Conservation (phyloP, 805 yeast species). For the Scheffersomyces stipitis region DNA sequence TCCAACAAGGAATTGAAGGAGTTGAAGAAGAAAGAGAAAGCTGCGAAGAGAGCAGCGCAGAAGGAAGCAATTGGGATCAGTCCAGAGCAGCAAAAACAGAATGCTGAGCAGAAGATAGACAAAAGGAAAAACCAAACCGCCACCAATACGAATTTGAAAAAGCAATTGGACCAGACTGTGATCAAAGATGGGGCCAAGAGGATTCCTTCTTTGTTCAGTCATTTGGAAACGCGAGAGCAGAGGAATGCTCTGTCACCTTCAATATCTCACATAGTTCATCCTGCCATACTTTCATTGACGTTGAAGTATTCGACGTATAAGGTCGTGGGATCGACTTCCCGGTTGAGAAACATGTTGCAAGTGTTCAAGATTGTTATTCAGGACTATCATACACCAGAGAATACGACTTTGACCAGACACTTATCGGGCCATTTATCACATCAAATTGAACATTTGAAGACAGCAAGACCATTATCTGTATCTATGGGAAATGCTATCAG, state of each 20-base stretch:
- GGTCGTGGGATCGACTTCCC: conserved; percentile 84
- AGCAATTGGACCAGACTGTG: conserved; percentile 53
- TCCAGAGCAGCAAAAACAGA: conserved; percentile 43
- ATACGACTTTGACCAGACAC: conserved; percentile 83
- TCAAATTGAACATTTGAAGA: conserved; percentile 89
- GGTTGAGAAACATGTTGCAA: conserved; percentile 81
- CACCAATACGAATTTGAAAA: conserved; percentile 52
- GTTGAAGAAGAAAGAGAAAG: conserved; percentile 83
- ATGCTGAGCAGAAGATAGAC: conserved; percentile 43
- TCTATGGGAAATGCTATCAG: conserved; percentile 98
- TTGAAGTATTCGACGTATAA: conserved; percentile 79
- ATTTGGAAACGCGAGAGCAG: conserved; percentile 77
- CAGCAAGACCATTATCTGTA: conserved; percentile 87
- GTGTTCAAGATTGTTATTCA: conserved; percentile 78
- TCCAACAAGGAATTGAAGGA: conserved; percentile 85
- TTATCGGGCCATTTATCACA: conserved; percentile 83
- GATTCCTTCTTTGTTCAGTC: conserved; percentile 71
- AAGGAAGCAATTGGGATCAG: conserved; percentile 66
- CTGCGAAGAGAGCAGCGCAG: conserved; percentile 87
- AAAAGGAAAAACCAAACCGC: conserved; percentile 41
- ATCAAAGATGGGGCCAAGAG: conserved; percentile 38
- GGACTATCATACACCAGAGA: conserved; percentile 83
- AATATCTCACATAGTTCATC: conserved; percentile 76
- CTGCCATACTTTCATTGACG: conserved; percentile 74
- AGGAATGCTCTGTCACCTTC: conserved; percentile 56